These are phyloP conservation scores for Astrephomene gubernaculifera DNA, from an alignment of 139 green algal species.

Conservation along the genomic window DNA sequence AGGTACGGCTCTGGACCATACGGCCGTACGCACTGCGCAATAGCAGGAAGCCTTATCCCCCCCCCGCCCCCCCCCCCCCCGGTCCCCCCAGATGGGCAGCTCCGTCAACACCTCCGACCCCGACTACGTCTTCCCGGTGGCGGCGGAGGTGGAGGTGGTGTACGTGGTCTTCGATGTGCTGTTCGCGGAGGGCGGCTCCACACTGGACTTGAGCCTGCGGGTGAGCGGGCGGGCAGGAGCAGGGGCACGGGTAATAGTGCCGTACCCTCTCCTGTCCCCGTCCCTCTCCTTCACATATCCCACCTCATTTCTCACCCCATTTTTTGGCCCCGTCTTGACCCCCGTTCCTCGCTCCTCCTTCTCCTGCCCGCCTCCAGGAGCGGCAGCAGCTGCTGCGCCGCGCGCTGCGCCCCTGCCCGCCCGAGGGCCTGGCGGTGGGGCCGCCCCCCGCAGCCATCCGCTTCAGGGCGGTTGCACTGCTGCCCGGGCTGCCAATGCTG, in stretches of 20 bases:
- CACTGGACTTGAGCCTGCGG: slow-evolving; percentile 55
- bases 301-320: background rate
- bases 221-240: background rate
- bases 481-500: slow-evolving; percentile 49
- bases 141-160: slow-evolving; percentile 52
- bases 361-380: slow-evolving; percentile 38
- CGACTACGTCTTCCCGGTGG: slow-evolving; percentile 42
- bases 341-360: background rate
- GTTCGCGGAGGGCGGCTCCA: slow-evolving; percentile 61
- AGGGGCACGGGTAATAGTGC: too few relatives aligned
- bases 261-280: background rate
- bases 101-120: slow-evolving; percentile 35
- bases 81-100: slow-evolving; percentile 11
- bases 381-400: slow-evolving; percentile 67
- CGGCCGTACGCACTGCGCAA: background rate
- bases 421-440: slow-evolving; percentile 42
- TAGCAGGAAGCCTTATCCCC: background rate
- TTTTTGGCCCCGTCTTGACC: background rate
- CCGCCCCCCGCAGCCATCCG: slow-evolving; percentile 35
- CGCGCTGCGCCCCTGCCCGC: slow-evolving; percentile 38
- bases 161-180: slow-evolving; percentile 91
- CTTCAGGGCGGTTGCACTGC: slow-evolving; percentile 55
- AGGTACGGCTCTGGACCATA: background rate
- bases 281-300: background rate
- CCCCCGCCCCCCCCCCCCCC: background rate